These are phyloP conservation scores for Kazachstania kunashirensis DNA, from an alignment of 805 yeast species.

Conservation along the genomic window DNA sequence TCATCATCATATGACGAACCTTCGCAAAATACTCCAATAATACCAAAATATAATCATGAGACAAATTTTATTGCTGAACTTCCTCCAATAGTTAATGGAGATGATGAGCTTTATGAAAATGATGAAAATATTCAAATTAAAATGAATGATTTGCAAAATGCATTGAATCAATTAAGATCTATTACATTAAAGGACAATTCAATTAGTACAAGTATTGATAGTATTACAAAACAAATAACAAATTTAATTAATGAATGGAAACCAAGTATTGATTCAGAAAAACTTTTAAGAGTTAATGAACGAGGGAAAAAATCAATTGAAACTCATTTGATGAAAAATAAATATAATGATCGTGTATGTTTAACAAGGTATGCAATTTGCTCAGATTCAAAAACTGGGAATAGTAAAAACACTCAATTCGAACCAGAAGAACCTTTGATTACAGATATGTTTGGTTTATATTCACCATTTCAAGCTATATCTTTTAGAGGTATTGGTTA, in stretches of 20 bases:
- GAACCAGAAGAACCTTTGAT: conserved; percentile 14
- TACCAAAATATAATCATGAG: background rate
- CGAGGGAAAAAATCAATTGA: conserved; percentile 18
- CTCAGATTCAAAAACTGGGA: conserved; percentile 6
- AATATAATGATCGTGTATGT: conserved; percentile 17
- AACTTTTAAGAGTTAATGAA: conserved; percentile 2
- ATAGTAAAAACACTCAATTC: background rate
- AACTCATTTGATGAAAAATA: conserved; percentile 22
- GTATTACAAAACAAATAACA: conserved; percentile 12
- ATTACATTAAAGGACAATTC: conserved; percentile 1
- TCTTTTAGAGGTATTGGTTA: conserved; percentile 27
- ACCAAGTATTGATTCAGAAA: conserved; percentile 14
- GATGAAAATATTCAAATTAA: conserved; percentile 14
- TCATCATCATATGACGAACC: background rate
- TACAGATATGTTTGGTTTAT: conserved; percentile 26
- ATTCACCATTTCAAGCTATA: conserved; percentile 21
- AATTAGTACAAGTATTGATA: conserved; percentile 5
- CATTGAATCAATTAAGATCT: conserved; percentile 10
- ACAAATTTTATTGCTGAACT: background rate
- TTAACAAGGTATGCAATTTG: conserved; percentile 19
- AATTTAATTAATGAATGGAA: conserved; percentile 13
- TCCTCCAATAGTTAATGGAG: conserved; percentile 2
- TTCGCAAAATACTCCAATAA: background rate
- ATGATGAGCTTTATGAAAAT: conserved; percentile 10
- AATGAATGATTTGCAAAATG: conserved; percentile 11